Evolutionary conservation across 176 grass and related monocot species (phyloP).

Genomic region (Lolium multiflorum): DNA sequence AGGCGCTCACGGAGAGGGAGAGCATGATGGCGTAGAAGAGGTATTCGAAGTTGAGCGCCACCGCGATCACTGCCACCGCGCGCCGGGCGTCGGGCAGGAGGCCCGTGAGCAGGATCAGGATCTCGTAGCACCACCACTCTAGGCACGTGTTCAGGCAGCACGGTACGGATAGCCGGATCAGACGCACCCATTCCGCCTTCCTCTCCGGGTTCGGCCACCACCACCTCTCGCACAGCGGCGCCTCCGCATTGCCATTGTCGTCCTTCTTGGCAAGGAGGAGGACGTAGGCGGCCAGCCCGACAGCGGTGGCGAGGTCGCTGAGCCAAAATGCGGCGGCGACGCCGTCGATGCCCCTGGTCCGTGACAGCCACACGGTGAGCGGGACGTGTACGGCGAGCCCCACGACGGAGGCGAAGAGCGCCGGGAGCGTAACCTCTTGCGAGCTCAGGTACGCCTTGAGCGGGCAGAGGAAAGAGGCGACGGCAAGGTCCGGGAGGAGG

Average conservation of each 20-base stretch:
- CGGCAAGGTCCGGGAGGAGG: too few relatives aligned
- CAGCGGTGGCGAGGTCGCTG: neutral
- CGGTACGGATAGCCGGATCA: constrained; percentile 60
- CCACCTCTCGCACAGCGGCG: constrained; percentile 20
- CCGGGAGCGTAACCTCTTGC: constrained; percentile 80
- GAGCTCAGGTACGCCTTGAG: constrained; percentile 83
- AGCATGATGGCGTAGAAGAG: constrained; percentile 81
- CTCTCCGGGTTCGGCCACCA: constrained; percentile 45
- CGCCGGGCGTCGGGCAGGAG: constrained; percentile 73
- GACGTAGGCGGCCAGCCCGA: too few relatives aligned
- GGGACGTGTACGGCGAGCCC: constrained; percentile 74
- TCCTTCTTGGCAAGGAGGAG: too few relatives aligned
- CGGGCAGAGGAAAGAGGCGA: constrained; percentile 56
- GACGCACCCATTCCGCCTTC: constrained; percentile 50
- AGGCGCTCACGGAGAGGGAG: constrained; percentile 79
- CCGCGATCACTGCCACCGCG: constrained; percentile 68
- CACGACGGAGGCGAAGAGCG: constrained; percentile 54
- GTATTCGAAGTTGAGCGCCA: constrained; percentile 93
- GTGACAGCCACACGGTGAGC: constrained; percentile 58
- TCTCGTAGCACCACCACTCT: constrained; percentile 99
- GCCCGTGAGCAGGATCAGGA: constrained; percentile 79
- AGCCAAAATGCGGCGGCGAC: constrained; percentile 73
- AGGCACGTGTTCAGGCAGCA: constrained; percentile 37
- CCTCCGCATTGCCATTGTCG: neutral
- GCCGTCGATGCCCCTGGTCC: constrained; percentile 57